Percentiles rank a stretch among this genome's conserved stretches.
These are phyloP conservation scores for Ulota crispa DNA, from an alignment of 225 moss, liverwort and hornwort species.

Conservation along the genomic window DNA sequence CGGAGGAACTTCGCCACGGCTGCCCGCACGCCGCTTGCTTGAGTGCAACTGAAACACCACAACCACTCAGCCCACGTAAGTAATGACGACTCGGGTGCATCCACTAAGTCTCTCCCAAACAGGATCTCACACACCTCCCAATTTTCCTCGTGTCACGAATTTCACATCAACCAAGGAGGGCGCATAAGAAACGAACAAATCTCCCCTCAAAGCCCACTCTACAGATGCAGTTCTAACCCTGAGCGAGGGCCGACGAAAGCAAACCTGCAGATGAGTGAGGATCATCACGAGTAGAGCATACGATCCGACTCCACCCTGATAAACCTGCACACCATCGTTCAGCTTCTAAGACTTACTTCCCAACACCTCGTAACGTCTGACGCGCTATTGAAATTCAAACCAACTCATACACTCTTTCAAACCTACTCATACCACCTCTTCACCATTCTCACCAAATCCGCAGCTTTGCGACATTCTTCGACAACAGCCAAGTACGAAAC, in stretches of 20 bases:
- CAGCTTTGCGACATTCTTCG: background rate
- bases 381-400: background rate
- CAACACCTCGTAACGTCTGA: background rate
- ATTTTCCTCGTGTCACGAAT: background rate
- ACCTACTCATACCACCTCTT: background rate
- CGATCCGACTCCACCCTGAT: slow-evolving; percentile 95
- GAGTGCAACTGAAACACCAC: slow-evolving; percentile 78
- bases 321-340: slow-evolving; percentile 58
- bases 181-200: background rate
- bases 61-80: background rate
- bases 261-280: slow-evolving; percentile 90
- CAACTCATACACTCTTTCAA: background rate
- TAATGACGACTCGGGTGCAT: background rate
- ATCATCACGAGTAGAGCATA: slow-evolving; percentile 97
- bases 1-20: slow-evolving; percentile 54
- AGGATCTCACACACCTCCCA: background rate
- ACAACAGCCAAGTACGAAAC: background rate
- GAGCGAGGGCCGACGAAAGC: background rate
- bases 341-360: slow-evolving; percentile 1
- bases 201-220: background rate
- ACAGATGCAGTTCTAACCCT: background rate
- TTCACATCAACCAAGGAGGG: background rate
- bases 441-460: background rate
- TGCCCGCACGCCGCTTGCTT: slow-evolving; percentile 62
- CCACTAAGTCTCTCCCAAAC: background rate